Percentiles rank a stretch among this genome's conserved stretches.
These are phyloP conservation scores for Podosphaera fusca DNA, from an alignment of 2,329 filamentous ascomycete species.

Conservation along the genomic window DNA sequence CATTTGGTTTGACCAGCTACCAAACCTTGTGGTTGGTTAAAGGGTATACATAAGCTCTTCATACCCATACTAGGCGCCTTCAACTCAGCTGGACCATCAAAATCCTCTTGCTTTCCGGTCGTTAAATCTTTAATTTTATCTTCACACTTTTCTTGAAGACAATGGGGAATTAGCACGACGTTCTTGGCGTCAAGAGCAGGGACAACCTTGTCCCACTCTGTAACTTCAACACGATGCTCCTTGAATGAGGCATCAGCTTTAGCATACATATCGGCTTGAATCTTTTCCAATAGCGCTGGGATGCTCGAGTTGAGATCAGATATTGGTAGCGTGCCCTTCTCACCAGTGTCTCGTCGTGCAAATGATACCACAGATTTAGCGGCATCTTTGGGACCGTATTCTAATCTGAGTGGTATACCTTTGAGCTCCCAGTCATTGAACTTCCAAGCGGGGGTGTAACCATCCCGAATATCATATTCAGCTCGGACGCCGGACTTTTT, in stretches of 20 bases:
- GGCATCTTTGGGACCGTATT: conserved; percentile 88
- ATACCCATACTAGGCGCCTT: conserved; percentile 53
- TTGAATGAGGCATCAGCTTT: conserved; percentile 56
- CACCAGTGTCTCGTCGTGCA: conserved; percentile 67
- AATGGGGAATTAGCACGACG: conserved; percentile 78
- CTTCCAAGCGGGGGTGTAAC: conserved; percentile 86
- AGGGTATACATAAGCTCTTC: conserved; percentile 57
- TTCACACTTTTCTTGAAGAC: conserved; percentile 60
- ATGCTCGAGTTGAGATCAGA: conserved; percentile 49
- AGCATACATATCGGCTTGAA: conserved; percentile 61
- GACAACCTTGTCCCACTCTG: conserved; percentile 76
- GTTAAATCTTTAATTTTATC: conserved; percentile 88
- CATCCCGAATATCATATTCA: conserved; percentile 66
- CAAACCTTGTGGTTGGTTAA: conserved; percentile 65
- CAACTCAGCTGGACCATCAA: conserved; percentile 15
- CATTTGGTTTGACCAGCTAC: conserved; percentile 71
- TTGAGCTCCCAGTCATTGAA: conserved; percentile 98
- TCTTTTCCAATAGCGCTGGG: conserved; percentile 64
- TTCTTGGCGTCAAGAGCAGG: conserved; percentile 83
- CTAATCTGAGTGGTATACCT: conserved; percentile 78
- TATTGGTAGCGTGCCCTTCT: conserved; percentile 62
- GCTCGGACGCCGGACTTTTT: conserved; percentile 52
- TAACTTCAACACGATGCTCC: conserved; percentile 58
- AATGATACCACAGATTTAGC: conserved; percentile 66
- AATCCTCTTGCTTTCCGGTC: conserved; percentile 44